Conservation (phyloP, 305 asterid species). For the Solanum hybrid region DNA sequence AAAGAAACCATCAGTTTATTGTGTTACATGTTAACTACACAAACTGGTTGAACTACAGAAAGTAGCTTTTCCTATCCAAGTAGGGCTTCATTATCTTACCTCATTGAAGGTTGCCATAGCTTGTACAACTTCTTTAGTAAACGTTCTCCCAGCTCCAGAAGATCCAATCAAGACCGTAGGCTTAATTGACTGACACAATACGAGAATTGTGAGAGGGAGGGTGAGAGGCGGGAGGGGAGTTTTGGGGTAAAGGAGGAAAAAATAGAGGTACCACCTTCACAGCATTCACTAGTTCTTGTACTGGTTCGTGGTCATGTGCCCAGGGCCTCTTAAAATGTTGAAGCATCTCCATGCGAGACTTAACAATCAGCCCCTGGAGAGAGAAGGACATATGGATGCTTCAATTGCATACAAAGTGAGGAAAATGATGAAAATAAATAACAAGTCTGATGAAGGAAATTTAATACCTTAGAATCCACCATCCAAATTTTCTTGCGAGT, state of each 20-base stretch:
- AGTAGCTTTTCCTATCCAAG: not conserved
- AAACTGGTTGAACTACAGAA: not conserved
- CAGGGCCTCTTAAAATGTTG: slow-evolving; percentile 96
- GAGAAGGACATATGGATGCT: slow-evolving; percentile 5
- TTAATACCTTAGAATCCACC: slow-evolving; percentile 79
- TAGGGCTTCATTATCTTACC: slow-evolving; percentile 24
- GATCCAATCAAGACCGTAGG: slow-evolving; percentile 96
- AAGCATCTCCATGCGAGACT: slow-evolving; percentile 77
- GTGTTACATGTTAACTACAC: not conserved
- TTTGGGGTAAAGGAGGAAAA: not conserved
- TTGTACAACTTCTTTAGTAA: slow-evolving; percentile 84
- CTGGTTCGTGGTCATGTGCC: slow-evolving; percentile 96
- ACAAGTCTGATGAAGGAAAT: not conserved
- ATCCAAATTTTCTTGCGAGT: slow-evolving; percentile 92
- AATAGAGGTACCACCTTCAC: slow-evolving; percentile 49
- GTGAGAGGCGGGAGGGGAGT: not conserved
- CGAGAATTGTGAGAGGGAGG: not conserved
- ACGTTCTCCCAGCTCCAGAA: slow-evolving; percentile 94
- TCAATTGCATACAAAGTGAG: not conserved
- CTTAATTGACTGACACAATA: slow-evolving; percentile 54
- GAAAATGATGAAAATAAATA: not conserved
- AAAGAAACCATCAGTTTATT: not conserved
- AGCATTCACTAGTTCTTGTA: slow-evolving; percentile 61
- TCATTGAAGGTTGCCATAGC: slow-evolving; percentile 74
- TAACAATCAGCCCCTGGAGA: slow-evolving; percentile 74